These are phyloP conservation scores for Taphrina wiesneri DNA, from an alignment of 1,139 yeast genomes.

Conservation along the genomic window DNA sequence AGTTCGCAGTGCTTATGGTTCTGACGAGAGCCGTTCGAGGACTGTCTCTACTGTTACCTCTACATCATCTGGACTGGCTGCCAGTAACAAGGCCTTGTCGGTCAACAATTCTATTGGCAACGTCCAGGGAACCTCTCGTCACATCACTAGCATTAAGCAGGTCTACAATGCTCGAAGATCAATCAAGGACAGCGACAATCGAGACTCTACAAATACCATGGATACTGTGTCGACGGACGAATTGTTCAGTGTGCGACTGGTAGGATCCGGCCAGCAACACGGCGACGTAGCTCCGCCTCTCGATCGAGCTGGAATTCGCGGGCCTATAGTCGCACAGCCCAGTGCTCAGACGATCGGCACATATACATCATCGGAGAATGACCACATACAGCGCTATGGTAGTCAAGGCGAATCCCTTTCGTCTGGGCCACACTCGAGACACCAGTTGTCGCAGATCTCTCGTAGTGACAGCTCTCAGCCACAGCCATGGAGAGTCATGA, in stretches of 20 bases:
- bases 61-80: conserved; percentile 6
- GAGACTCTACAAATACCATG: conserved; percentile 13
- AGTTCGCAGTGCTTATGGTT: conserved; percentile 20
- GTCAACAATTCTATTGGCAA: conserved; percentile 12
- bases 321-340: conserved; percentile 1
- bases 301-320: not conserved
- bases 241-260: conserved; percentile 30
- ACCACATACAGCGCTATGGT: conserved; percentile 26
- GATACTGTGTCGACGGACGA: conserved; percentile 33
- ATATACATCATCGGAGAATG: conserved; percentile 25
- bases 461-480: conserved; percentile 23
- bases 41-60: conserved; percentile 6
- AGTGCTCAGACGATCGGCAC: conserved; percentile 34
- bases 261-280: not conserved
- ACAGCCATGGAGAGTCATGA: conserved; percentile 30
- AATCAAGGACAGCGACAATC: conserved; percentile 4
- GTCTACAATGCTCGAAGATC: conserved; percentile 12
- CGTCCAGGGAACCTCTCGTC: not conserved
- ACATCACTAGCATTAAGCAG: conserved; percentile 2
- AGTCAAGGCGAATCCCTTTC: conserved; percentile 30
- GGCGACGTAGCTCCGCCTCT: conserved; percentile 20
- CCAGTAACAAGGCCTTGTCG: conserved; percentile 2
- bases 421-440: conserved; percentile 11
- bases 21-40: conserved; percentile 31
- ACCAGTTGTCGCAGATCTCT: not conserved